phyloP scores from a whole-genome alignment of 2,329 filamentous ascomycete genomes.

The Paraconiothyrium brasiliense region DNA sequence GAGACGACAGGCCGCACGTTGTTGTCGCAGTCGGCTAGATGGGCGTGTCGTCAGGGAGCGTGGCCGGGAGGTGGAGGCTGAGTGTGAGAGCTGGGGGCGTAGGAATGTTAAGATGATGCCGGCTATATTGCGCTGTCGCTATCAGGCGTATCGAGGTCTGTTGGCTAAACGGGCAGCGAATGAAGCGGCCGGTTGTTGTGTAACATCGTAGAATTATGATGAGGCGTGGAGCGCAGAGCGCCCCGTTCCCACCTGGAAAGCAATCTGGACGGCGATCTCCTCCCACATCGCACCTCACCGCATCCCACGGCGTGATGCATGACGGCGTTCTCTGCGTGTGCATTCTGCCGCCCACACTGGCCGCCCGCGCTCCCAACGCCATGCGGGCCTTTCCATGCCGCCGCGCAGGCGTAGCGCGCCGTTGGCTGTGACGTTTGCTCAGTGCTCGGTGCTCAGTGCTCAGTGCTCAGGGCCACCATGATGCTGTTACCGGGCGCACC shows the following conservation, averaged over 20 bases:
- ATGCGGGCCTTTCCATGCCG: not conserved
- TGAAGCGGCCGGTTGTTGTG: slow-evolving; percentile 35
- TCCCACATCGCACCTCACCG: slow-evolving; percentile 31
- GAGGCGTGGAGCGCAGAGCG: slow-evolving; percentile 31
- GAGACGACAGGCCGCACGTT: slow-evolving; percentile 22
- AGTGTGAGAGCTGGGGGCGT: slow-evolving; percentile 32
- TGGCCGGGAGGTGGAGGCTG: slow-evolving; percentile 26
- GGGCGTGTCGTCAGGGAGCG: slow-evolving; percentile 26
- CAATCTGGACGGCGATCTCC: slow-evolving; percentile 42
- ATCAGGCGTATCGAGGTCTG: slow-evolving; percentile 19
- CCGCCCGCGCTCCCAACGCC: not conserved
- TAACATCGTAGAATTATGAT: slow-evolving; percentile 48
- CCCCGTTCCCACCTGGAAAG: slow-evolving; percentile 31
- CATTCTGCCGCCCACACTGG: slow-evolving; percentile 18
- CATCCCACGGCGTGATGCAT: slow-evolving; percentile 30
- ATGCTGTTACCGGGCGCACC: slow-evolving; percentile 20
- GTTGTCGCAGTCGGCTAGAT: slow-evolving; percentile 34
- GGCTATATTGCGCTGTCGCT: slow-evolving; percentile 40
- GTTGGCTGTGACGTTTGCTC: not conserved
- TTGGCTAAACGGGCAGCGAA: slow-evolving; percentile 40
- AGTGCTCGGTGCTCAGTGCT: not conserved
- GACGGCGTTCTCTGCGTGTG: slow-evolving; percentile 9
- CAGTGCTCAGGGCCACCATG: not conserved
- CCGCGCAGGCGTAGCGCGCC: not conserved
- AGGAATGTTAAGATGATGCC: slow-evolving; percentile 33